Base-by-base conservation (phyloP, 768 basidiomycete genomes). In the Mycena indigotica region DNA sequence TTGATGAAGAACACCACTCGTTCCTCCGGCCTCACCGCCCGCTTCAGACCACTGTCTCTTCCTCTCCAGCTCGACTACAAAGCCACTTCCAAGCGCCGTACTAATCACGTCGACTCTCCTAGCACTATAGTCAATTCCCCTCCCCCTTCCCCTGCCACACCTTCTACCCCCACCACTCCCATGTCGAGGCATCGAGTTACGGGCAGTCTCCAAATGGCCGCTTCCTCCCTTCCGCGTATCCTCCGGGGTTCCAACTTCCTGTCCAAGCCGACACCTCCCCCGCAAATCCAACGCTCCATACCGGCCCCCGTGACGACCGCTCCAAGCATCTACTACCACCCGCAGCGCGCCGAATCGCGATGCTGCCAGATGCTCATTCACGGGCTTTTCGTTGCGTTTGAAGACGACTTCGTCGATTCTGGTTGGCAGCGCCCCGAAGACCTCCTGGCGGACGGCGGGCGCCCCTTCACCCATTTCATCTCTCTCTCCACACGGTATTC, bases 331-430 rank as follows among this genome's bases (percentile, higher is more conserved):
- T 46, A 5, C 41, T 23, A 49, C 45, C 55, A 52, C 23, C 58
- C 61, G 29, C 38, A 52, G 44, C 38, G 46, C 40, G 57, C 59
- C 51, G 65, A 66, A 48, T 64, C 60, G 16, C 57, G 65, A 29
- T 66, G 65, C 45, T 53, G 61, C 28, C 65, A 66, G 41, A 57
- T 59, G 57, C 53, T 66, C 49, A 48, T 60, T 25, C 63, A 58
- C 32, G 65, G 63, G 5, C 58, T 66, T 24, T 64, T 48, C 63
- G 54, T 66, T 45, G 65, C 65, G 46, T 66, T 66, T 45, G 65
- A 66, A 52, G 63, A 64, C 55, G 65, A 66, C 54, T 58, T 30
- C 19, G 39, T 58, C 56, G 45, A 50, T 39, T 64, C 54, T 26
- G 58, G 60, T 29, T 35, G 50, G 28, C 45, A 57, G 4, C 21